Evolutionary conservation across 169 alveolate species (phyloP).

Genomic region (Cryptosporidium ryanae): DNA sequence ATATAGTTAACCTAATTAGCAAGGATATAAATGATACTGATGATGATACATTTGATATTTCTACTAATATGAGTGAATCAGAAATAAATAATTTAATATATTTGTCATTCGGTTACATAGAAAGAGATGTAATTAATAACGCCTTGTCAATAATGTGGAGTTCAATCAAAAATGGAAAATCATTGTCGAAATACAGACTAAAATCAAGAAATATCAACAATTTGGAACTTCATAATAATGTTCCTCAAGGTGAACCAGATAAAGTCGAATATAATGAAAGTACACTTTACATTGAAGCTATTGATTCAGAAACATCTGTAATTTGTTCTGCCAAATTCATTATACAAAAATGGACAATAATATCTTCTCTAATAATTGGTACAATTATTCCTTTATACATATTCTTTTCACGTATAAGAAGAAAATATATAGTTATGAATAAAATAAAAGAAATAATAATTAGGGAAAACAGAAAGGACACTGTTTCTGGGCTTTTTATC

Average conservation of each 20-base stretch:
- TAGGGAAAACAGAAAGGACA: conserved; percentile 59
- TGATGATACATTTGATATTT: neutral
- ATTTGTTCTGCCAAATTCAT: conserved; percentile 30
- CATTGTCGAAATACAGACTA: conserved; percentile 4
- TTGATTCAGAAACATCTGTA: conserved; percentile 11
- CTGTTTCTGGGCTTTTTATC: conserved; percentile 33
- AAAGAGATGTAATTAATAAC: conserved; percentile 4
- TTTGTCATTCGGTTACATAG: conserved; percentile 33
- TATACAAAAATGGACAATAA: conserved; percentile 31
- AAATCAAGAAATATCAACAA: neutral
- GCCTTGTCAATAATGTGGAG: conserved; percentile 65
- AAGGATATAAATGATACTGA: conserved; percentile 3
- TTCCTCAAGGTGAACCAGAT: neutral
- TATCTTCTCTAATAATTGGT: neutral
- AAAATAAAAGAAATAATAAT: conserved; percentile 26
- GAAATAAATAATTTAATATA: conserved; percentile 43
- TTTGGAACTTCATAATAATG: neutral
- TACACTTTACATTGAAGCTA: conserved; percentile 16
- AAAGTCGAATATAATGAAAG: neutral
- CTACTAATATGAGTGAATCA: conserved; percentile 15
- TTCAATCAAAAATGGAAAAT: conserved; percentile 42
- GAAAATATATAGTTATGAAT: neutral
- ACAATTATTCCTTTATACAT: conserved; percentile 5
- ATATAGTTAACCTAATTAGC: neutral
- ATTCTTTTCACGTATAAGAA: neutral